Conservation (phyloP, 257 asterid species). For the Solanum habrochaites region DNA sequence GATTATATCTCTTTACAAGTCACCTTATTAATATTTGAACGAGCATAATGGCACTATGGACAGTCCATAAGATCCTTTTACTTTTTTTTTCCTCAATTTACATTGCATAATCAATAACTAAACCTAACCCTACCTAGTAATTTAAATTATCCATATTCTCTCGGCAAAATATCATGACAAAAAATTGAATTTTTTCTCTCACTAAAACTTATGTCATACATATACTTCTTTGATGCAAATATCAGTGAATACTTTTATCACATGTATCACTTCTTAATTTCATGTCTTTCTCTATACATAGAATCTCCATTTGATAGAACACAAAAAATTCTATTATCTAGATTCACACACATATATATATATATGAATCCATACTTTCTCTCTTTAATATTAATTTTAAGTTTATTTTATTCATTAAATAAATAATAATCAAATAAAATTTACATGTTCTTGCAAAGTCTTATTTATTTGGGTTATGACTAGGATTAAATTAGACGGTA, state of each 20-base stretch:
- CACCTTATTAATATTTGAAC: neutral
- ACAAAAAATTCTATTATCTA: too few relatives aligned
- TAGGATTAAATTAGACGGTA: neutral
- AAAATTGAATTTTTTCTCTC: neutral
- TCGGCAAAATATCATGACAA: neutral
- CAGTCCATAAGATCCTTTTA: neutral
- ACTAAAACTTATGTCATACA: neutral
- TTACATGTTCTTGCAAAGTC: neutral
- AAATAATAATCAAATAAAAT: neutral
- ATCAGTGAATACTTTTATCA: neutral
- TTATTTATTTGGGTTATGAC: neutral
- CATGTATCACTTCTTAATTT: neutral
- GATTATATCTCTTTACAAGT: neutral
- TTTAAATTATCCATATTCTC: neutral
- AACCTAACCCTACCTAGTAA: neutral
- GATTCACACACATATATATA: neutral
- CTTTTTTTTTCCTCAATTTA: neutral
- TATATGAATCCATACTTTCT: neutral
- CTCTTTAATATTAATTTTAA: neutral
- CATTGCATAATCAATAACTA: neutral
- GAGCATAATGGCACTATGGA: neutral
- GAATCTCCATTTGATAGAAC: neutral
- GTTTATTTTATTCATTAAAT: neutral
- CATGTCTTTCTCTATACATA: neutral
- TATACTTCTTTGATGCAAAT: neutral